These are phyloP conservation scores for Diplogelasinospora grovesii DNA, from an alignment of 495 filamentous ascomycete genomes.

Conservation along the genomic window DNA sequence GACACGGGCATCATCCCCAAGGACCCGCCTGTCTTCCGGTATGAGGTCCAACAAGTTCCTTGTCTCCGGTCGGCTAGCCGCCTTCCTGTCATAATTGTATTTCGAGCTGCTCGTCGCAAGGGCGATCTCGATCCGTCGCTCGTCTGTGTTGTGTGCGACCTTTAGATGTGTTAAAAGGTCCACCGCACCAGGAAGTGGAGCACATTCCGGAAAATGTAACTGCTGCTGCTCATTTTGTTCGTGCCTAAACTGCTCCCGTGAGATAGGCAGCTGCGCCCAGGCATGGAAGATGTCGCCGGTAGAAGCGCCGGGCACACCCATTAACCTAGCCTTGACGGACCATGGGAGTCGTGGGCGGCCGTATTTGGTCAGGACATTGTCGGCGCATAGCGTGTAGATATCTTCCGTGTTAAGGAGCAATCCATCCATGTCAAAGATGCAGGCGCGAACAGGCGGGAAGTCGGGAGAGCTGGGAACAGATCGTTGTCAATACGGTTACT, in stretches of 20 bases:
- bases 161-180: constrained; percentile 50
- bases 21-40: constrained; percentile 45
- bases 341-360: constrained; percentile 67
- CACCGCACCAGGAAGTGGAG: constrained; percentile 66
- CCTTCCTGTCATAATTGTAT: constrained; percentile 23
- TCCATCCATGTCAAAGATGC: constrained; percentile 97
- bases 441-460: constrained; percentile 71
- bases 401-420: constrained; percentile 88
- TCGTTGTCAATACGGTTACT: too few species aligned
- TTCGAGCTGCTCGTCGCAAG: constrained; percentile 24
- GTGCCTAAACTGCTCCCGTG: constrained; percentile 49
- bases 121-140: constrained; percentile 13
- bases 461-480: constrained; percentile 36
- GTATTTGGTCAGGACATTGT: constrained; percentile 66
- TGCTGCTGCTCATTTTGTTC: constrained; percentile 51
- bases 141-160: constrained; percentile 10
- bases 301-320: constrained; percentile 66
- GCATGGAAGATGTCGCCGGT: constrained; percentile 20
- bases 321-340: constrained; percentile 80
- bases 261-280: constrained; percentile 78
- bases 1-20: constrained; percentile 73
- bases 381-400: constrained; percentile 71
- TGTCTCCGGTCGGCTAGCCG: constrained; percentile 12
- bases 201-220: constrained; percentile 56
- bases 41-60: constrained; percentile 19